These are phyloP conservation scores for Sporisorium iseilematis-ciliati DNA, from an alignment of 1,284 basidiomycete species.

Conservation along the genomic window DNA sequence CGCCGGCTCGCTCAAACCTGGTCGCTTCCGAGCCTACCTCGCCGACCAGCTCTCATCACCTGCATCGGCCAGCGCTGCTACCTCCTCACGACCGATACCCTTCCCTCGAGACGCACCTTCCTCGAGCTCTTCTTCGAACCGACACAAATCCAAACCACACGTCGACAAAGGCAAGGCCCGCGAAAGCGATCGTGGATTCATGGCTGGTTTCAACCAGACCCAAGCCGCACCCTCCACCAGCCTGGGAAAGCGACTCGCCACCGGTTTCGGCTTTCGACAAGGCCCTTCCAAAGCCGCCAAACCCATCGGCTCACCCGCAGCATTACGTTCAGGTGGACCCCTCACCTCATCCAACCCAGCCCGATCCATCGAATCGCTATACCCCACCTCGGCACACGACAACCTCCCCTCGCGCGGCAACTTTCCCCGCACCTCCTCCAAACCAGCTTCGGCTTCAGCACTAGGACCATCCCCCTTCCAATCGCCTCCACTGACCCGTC, in stretches of 20 bases:
- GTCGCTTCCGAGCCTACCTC: slow-evolving; percentile 50
- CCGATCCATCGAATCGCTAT: slow-evolving; percentile 15
- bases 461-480: slow-evolving; percentile 42
- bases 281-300: slow-evolving; percentile 13
- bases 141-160: slow-evolving; percentile 13
- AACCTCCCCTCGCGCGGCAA: not conserved
- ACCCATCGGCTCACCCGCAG: slow-evolving; percentile 2
- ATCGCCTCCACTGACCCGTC: slow-evolving; percentile 25
- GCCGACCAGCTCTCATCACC: slow-evolving; percentile 40
- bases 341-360: slow-evolving; percentile 7
- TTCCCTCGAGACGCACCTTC: slow-evolving; percentile 28
- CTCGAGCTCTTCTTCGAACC: slow-evolving; percentile 1
- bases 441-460: not conserved
- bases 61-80: not conserved
- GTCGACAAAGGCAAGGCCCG: slow-evolving; percentile 38
- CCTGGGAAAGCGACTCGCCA: slow-evolving; percentile 38
- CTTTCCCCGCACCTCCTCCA: slow-evolving; percentile 10
- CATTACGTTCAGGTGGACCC: slow-evolving; percentile 6
- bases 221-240: slow-evolving; percentile 30
- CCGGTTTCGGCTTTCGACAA: slow-evolving; percentile 39
- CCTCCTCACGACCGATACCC: slow-evolving; percentile 30
- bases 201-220: slow-evolving; percentile 25
- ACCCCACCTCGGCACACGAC: slow-evolving; percentile 18
- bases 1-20: slow-evolving; percentile 52
- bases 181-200: slow-evolving; percentile 25